Evolutionary conservation across 306 rosid genomes (phyloP), one percentile per base, ranked within the genome.

Genomic region (Vigna hirtella): DNA sequence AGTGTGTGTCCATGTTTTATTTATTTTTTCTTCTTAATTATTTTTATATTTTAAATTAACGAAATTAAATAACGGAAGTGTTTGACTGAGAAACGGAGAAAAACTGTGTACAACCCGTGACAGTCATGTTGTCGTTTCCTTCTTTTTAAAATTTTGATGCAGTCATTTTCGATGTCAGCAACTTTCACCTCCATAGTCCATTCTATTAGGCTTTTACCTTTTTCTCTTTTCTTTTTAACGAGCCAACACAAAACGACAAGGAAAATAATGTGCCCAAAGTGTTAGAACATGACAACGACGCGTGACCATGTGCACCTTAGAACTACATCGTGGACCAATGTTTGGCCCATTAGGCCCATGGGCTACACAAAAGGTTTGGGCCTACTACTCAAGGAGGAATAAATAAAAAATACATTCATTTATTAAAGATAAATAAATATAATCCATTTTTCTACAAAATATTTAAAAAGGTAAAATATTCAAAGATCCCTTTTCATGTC

Each of bases 81-180:
- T 55, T 80, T 58, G 84, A 81, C 72, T 4, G 85, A 36, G 30
- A 36, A 53, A 20, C 11, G 47, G 38, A 49, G 28, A 9, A 55
- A 70, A 64, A 16, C 0, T 1, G 28, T 17, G 62, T 36, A 70
- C 48, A 70, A 10, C 50, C 26, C 58, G 66, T 64, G 82, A 75
- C 79, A 82, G 66, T 47, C 76, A 80, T 20, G 36, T 77, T 81
- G 85, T 77, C 85, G 77, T 84, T 81, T 79, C 3, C 12, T 51
- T 2, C 43, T 56, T 64, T 64, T 51, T 47, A 17, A 34, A 38
- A 22, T 9, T 17, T 70, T 38, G 56, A 22, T 66, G 48, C 53
- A n/a, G 77, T 84, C 80, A 62, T 50, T 64, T 58, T 80, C 72
- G 14, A 9, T 26, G 82, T 77, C 55, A 17, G 53, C 15, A 10